These are phyloP conservation scores for Kurtzmaniella natalensis DNA, from an alignment of 1,139 yeast genomes.

Conservation along the genomic window DNA sequence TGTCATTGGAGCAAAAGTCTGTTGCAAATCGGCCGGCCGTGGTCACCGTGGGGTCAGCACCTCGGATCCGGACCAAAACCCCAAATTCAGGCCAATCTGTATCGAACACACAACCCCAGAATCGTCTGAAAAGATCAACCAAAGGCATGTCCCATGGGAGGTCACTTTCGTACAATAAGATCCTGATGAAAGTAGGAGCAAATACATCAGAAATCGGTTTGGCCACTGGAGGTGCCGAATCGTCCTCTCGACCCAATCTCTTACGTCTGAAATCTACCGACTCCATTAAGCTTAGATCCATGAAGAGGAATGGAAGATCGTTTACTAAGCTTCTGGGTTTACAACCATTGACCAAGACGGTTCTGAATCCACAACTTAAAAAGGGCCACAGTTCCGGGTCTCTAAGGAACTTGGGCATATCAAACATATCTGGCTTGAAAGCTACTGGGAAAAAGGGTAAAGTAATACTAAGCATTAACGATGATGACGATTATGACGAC, in stretches of 20 bases:
- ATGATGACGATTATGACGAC: slow-evolving; percentile 31
- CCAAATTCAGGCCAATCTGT: too few species aligned
- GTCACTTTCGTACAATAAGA: slow-evolving; percentile 1
- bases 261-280: slow-evolving; percentile 43
- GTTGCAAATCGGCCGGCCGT: not conserved
- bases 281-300: slow-evolving; percentile 12
- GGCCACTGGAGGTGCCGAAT: too few species aligned
- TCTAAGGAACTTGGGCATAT: slow-evolving; percentile 25
- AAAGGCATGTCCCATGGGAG: not conserved
- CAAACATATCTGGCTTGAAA: slow-evolving; percentile 27
- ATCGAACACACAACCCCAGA: too few species aligned
- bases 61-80: not conserved
- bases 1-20: not conserved
- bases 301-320: slow-evolving; percentile 36
- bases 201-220: too few species aligned
- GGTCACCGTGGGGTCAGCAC: not conserved
- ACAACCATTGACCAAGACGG: slow-evolving; percentile 39
- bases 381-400: slow-evolving; percentile 29
- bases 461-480: slow-evolving; percentile 38
- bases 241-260: slow-evolving; percentile 25
- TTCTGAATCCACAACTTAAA: slow-evolving; percentile 26
- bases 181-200: not conserved
- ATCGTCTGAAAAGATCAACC: not conserved
- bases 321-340: slow-evolving; percentile 32
- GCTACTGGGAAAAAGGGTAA: slow-evolving; percentile 37